Evolutionary conservation across 108 stramenopile genomes (phyloP), one percentile per base, ranked within the genome.

Genomic region (Skeletonema menzelii): DNA sequence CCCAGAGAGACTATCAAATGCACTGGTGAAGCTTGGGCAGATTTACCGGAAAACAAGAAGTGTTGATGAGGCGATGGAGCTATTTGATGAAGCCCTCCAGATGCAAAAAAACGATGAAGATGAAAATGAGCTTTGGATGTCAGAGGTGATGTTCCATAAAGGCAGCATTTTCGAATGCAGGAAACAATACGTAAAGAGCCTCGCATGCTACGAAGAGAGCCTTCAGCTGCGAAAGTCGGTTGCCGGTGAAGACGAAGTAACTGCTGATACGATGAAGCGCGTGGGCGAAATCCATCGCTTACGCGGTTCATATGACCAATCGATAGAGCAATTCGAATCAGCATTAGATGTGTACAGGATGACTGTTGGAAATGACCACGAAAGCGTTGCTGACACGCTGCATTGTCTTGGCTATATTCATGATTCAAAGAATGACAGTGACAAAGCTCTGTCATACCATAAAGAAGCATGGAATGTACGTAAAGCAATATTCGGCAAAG

Each of bases 361-460:
- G 17, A 19, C 72, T 8, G 57, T 86, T 31, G 85, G 85, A 5
- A 80, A 86, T 15, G 75, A 77, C 1, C 64, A 80, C 44, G 46
- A 63, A 20, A 76, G 69, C 24, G 72, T 84, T 31, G 82, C 83
- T 11, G 78, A 69, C 17, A 68, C 73, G 22, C 46, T 78, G 28
- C 77, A 81, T 58, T 64, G 59, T 27, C 66, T 86, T n/a, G 85
- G 83, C 14, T 71, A 77, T 27, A 61, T 75, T 8, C 81, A 72
- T 31, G 67, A 83, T 19, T 77, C 72, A 26, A 79, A 74, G 55
- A 57, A 70, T 28, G 76, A 82, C 40, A 56, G 42, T 0, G 40
- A 44, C 3, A 65, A 77, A 61, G 74, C 85, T 3, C 72, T 84
- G 44, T 69, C 77, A 58, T 73, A 82, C 68, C 83, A 86, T 56